Evolutionary conservation across 495 filamentous ascomycete genomes (phyloP), one percentile per base, ranked within the genome.

Genomic region (Neurospora tetraspora): DNA sequence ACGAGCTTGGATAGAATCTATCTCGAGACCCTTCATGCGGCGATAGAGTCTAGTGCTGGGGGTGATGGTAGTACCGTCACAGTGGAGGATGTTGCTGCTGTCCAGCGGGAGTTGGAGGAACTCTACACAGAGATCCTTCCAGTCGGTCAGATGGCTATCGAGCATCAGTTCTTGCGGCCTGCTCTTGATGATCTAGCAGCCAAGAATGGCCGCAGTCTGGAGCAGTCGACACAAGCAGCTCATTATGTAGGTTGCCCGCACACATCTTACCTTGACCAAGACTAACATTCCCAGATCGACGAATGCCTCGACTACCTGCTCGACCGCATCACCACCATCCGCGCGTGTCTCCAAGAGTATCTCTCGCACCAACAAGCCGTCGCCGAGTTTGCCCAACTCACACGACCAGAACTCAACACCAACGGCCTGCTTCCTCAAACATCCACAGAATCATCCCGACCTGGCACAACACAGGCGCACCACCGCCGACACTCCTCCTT

Each of bases 61-160:
- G 23, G 23, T 18, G 6, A 61, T 61, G 53, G 23, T 61, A 31
- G 27, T 8, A 61, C 53, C 23, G 53, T 61, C 23, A 73, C 68
- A 18, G 37, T 72, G n/a, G 76, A 77, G 45, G 80, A 83, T 39
- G 78, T 85, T n/a, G 68, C 78, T 23, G 80, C 82, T 0, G 71
- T 90, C 31, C 83, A 89, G 75, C 84, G 86, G 47, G 89, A 91
- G 71, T 76, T 91, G 5, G 88, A 89, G 42, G 88, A 89, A 16
- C 77, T 91, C 4, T 89, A 89, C 72, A 84, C 88, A 0, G 89
- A 91, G 73, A 88, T 91, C 73, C 83, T 88, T 14, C 84, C 88
- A 3, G 82, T 91, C 39, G 86, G 89, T 4, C 87, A 90, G 73
- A 88, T 91, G 84, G 86, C 87, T 34, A 83, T 84, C 2, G 86